phyloP scores from a whole-genome alignment of 2,329 filamentous ascomycete genomes.

The Trichophyton benhamiae region DNA sequence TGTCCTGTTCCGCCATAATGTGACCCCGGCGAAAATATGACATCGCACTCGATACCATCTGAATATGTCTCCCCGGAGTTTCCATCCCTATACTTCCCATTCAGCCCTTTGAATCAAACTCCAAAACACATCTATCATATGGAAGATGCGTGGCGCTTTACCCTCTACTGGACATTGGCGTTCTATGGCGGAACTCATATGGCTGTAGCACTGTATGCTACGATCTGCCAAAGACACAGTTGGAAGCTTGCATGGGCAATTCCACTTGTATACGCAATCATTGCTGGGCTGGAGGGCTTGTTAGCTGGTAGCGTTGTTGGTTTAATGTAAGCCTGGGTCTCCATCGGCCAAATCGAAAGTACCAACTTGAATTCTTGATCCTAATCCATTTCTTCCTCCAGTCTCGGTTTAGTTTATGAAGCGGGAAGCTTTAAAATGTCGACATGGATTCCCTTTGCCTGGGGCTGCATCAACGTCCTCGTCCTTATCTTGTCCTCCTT shows the following conservation, averaged over 20 bases:
- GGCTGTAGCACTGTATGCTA: constrained; percentile 56
- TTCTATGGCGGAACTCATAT: constrained; percentile 65
- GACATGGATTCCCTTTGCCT: constrained; percentile 84
- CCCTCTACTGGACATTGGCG: constrained; percentile 72
- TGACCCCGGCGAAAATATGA: neutral
- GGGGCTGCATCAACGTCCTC: constrained; percentile 73
- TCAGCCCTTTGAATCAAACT: constrained; percentile 42
- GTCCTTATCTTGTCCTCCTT: constrained; percentile 78
- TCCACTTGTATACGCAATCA: constrained; percentile 55
- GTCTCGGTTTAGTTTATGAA: constrained; percentile 26
- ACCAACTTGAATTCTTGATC: neutral
- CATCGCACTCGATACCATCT: constrained; percentile 12
- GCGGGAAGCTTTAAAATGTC: constrained; percentile 81
- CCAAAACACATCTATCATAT: constrained; percentile 59
- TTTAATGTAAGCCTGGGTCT: constrained; percentile 49
- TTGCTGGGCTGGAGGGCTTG: constrained; percentile 64
- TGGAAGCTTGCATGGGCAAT: constrained; percentile 52
- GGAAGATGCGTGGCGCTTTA: constrained; percentile 74
- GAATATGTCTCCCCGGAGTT: constrained; percentile 60
- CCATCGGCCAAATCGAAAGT: neutral
- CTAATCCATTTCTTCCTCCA: neutral
- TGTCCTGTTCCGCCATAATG: neutral
- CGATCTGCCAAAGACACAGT: constrained; percentile 52
- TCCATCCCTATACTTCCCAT: constrained; percentile 68
- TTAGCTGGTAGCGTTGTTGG: constrained; percentile 73